Conservation (phyloP, 176 grass and related monocot genomes). For the Typha latifolia region DNA sequence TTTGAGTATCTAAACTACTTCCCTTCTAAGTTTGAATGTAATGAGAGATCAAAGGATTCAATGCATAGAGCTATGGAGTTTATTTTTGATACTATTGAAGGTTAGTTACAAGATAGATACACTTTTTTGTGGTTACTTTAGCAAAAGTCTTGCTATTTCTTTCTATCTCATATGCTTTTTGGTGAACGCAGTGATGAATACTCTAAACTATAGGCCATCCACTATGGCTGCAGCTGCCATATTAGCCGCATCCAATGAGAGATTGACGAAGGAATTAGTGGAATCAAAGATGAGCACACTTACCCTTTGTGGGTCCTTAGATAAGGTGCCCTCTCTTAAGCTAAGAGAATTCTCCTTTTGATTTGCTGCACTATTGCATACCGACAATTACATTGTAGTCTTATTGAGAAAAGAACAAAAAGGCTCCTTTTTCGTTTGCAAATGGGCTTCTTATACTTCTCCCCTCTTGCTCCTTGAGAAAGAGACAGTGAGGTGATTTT, state of each 20-base stretch:
- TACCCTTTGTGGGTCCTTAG: neutral
- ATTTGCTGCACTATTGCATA: too few relatives aligned
- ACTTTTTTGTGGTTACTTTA: neutral
- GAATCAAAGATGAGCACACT: neutral
- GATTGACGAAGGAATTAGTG: neutral
- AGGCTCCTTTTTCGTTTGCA: too few relatives aligned
- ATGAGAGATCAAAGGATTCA: neutral
- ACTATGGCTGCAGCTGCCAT: neutral
- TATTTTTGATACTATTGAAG: neutral
- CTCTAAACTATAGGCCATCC: constrained; percentile 2
- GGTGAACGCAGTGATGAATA: constrained; percentile 9
- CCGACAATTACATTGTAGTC: too few relatives aligned
- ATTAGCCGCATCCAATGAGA: neutral
- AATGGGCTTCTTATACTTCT: too few relatives aligned
- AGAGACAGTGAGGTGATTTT: too few relatives aligned
- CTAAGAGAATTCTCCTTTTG: too few relatives aligned
- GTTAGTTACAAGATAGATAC: neutral
- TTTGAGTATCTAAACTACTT: constrained; percentile 10
- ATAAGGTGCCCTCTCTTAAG: neutral
- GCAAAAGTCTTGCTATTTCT: neutral
- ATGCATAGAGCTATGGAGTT: neutral
- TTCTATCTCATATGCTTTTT: neutral
- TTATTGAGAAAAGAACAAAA: too few relatives aligned
- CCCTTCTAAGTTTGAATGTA: neutral
- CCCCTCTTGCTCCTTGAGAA: too few relatives aligned